Conservation (phyloP, 2,329 filamentous ascomycete genomes). For the Corinectria fuckeliana region DNA sequence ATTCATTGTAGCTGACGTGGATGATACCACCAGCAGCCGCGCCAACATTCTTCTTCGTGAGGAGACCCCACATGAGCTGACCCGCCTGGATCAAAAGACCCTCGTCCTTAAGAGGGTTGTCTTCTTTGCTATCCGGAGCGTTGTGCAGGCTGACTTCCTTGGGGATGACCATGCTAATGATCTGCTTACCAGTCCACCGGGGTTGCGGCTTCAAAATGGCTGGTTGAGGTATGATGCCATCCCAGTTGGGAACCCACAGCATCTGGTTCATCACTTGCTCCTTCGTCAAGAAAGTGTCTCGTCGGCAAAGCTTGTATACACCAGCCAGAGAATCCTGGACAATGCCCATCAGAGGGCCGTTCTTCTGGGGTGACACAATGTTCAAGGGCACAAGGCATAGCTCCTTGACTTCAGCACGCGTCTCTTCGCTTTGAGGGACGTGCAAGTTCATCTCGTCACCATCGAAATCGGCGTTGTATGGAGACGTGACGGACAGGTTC, state of each 20-base stretch:
- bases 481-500: conserved; percentile 95
- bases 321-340: conserved; percentile 97
- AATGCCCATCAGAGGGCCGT: conserved; percentile 98
- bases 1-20: conserved; percentile 95
- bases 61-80: conserved; percentile 86
- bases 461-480: conserved; percentile 99
- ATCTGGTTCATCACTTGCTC: conserved; percentile 96
- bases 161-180: conserved; percentile 92
- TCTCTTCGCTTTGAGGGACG: conserved; percentile 97
- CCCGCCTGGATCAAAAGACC: conserved; percentile 85
- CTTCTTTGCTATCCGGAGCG: conserved; percentile 67
- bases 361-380: conserved; percentile 97
- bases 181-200: conserved; percentile 97
- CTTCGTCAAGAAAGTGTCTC: conserved; percentile 89
- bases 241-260: conserved; percentile 97
- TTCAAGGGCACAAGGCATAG: conserved; percentile 98
- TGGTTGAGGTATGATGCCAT: conserved; percentile 89
- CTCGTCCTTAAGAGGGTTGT: conserved; percentile 73
- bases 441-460: conserved; percentile 99
- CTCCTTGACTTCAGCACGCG: conserved; percentile 90
- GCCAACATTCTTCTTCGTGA: conserved; percentile 94
- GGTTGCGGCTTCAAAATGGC: conserved; percentile 93
- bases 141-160: conserved; percentile 78
- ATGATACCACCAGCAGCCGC: conserved; percentile 89
- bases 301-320: conserved; percentile 94